Base-by-base conservation (phyloP, 495 filamentous ascomycete genomes). In the Aspergillus kassunensis region DNA sequence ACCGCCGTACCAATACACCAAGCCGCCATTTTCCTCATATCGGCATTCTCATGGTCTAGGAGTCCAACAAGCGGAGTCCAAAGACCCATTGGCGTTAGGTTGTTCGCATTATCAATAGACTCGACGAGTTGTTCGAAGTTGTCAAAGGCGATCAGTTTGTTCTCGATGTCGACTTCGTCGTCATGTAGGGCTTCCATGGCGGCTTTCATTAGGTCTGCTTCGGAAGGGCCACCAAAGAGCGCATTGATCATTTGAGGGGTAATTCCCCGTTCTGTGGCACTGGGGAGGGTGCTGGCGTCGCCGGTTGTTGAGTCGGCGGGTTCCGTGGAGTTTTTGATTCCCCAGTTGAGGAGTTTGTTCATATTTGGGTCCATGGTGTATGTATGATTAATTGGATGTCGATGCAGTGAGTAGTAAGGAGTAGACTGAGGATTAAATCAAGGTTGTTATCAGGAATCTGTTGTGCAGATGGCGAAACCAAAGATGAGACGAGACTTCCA, bases 1-100 rank as follows among this genome's bases (percentile, higher is more conserved):
- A 97, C 95, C 3, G 95, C 92, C 4, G 91, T 96, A 23, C 88
- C 89, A 25, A 89, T 74, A 73, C 91, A 96, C 91, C 91, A 96
- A 2, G 91, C 90, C 0, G 93, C 91, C 78, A 88, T 87, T 36
- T 72, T 77, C 50, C 90, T 75, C 59, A 96, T 73, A 36, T 91
- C 86, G 0, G 70, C 58, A 57, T 96, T 88, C 24, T 79, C 73
- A 53, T 85, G 76, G 37, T 73, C 63, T 15, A 98, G 76, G 34
- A 88, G 77, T 2, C 70, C 59, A 6, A 96, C 73, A 41, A 98
- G 70, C 16, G 89, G 89, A 6, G 79, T 76, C 93, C 93, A 98
- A 41, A 97, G 71, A 6, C 78, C 79, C 13, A 96, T 72, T 6
- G 79, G 78, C 40, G 83, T 84, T 47, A 96, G 74, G 66, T 96